Conservation (phyloP, 1,284 basidiomycete genomes). For the Ceratobasidium sp. region DNA sequence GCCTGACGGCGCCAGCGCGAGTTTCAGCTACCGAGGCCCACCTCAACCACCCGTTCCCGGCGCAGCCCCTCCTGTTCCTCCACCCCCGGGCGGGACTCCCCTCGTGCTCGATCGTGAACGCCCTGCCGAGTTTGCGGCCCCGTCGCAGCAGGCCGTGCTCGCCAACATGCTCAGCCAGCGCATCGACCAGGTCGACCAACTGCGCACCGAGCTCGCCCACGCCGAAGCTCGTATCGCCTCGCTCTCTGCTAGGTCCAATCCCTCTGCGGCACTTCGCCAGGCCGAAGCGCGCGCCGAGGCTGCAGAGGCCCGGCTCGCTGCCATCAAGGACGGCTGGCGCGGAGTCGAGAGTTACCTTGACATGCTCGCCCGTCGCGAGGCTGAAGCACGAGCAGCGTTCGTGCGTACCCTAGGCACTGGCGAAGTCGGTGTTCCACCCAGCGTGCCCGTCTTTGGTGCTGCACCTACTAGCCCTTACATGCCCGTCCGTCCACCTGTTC, state of each 20-base stretch:
- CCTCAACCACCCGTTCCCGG: slow-evolving; percentile 26
- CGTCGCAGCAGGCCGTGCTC: slow-evolving; percentile 31
- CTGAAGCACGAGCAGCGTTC: slow-evolving; percentile 32
- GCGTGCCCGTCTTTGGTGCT: slow-evolving; percentile 28
- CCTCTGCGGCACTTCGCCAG: slow-evolving; percentile 18
- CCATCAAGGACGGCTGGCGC: slow-evolving; percentile 37
- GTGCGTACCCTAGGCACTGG: slow-evolving; percentile 29
- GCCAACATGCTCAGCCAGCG: slow-evolving; percentile 41
- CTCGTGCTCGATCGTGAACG: slow-evolving; percentile 37
- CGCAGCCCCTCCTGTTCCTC: slow-evolving; percentile 24
- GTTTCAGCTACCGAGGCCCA: slow-evolving; percentile 35
- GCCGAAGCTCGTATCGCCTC: slow-evolving; percentile 31
- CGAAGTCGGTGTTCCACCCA: slow-evolving; percentile 30
- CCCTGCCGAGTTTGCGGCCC: slow-evolving; percentile 10
- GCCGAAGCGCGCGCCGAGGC: slow-evolving; percentile 35
- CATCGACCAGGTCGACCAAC: slow-evolving; percentile 42
- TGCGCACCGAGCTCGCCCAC: slow-evolving; percentile 38
- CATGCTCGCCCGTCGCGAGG: slow-evolving; percentile 25
- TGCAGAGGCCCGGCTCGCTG: slow-evolving; percentile 28
- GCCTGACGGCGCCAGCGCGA: slow-evolving; percentile 28
- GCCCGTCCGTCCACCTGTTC: slow-evolving; percentile 32
- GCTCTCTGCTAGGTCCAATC: slow-evolving; percentile 26
- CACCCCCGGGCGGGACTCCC: slow-evolving; percentile 16
- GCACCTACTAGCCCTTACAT: slow-evolving; percentile 16
- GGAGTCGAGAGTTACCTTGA: slow-evolving; percentile 33